Conservation (phyloP, 371 early-diverging fungal genomes). For the Circinella umbellata region DNA sequence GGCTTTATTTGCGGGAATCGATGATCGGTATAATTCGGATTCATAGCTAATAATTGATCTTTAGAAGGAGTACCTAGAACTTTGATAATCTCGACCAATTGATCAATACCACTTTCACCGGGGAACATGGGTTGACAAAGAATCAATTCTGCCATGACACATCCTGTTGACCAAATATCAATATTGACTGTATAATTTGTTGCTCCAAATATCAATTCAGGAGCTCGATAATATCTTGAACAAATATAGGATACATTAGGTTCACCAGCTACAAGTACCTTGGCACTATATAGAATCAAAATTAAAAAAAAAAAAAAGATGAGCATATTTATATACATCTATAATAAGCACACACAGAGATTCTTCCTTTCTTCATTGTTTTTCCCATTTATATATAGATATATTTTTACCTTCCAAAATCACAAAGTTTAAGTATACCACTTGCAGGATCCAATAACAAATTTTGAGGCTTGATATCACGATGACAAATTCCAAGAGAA, state of each 20-base stretch:
- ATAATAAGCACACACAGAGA: neutral
- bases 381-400: neutral
- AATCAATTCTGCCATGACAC: constrained; percentile 99
- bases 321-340: neutral
- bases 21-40: constrained; percentile 97
- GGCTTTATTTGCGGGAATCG: constrained; percentile 98
- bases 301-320: constrained; percentile 12
- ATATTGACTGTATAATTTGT: constrained; percentile 93
- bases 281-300: constrained; percentile 69
- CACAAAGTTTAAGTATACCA: constrained; percentile 96
- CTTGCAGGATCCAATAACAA: constrained; percentile 79
- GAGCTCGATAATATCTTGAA: constrained; percentile 98
- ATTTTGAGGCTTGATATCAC: constrained; percentile 74
- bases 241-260: constrained; percentile 98
- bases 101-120: constrained; percentile 99
- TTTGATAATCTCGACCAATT: constrained; percentile 99
- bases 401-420: constrained; percentile 88
- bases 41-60: constrained; percentile 95
- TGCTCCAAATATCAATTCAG: constrained; percentile 98
- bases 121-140: constrained; percentile 97
- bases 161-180: constrained; percentile 98
- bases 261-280: constrained; percentile 90
- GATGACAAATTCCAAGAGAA: constrained; percentile 55
- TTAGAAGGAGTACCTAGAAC: constrained; percentile 98
- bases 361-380: constrained; percentile 12